Percentiles rank a stretch among this genome's conserved stretches.
phyloP scores from a whole-genome alignment of 345 rosid genomes.

The Acer saccharum region DNA sequence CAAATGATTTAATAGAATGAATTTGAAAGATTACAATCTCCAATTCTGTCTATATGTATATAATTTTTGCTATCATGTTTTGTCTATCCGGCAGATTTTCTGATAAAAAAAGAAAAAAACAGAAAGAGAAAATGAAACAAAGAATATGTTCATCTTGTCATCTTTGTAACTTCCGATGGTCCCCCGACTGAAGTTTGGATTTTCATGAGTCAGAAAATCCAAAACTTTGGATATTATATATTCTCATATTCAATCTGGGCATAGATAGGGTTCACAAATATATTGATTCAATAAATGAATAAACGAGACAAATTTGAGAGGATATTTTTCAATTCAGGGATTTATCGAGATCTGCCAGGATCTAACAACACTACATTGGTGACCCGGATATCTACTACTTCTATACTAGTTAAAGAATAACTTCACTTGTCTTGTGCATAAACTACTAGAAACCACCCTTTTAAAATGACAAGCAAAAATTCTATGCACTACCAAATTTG shows the following conservation, averaged over 20 bases:
- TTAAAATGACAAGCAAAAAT: neutral
- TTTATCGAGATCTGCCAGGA: too few relatives aligned
- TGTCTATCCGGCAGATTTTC: neutral
- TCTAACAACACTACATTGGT: too few relatives aligned
- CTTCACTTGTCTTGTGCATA: slow-evolving; percentile 7
- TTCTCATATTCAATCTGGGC: neutral
- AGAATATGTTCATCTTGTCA: neutral
- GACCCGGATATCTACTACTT: too few relatives aligned
- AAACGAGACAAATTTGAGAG: neutral
- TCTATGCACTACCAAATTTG: neutral
- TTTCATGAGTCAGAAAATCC: neutral
- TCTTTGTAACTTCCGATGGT: neutral
- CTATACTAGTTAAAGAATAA: too few relatives aligned
- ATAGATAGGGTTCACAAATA: too few relatives aligned
- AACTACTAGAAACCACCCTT: slow-evolving; percentile 5
- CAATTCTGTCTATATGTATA: neutral
- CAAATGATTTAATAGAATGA: neutral
- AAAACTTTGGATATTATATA: neutral
- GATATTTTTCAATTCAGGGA: too few relatives aligned
- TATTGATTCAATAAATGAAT: neutral
- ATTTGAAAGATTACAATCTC: slow-evolving; percentile 2
- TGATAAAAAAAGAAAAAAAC: neutral
- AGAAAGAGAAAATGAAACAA: neutral
- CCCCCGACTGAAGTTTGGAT: neutral
- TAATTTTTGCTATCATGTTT: neutral